These are phyloP conservation scores for Fomitopsis serialis DNA, from an alignment of 768 basidiomycete genomes.

Conservation along the genomic window DNA sequence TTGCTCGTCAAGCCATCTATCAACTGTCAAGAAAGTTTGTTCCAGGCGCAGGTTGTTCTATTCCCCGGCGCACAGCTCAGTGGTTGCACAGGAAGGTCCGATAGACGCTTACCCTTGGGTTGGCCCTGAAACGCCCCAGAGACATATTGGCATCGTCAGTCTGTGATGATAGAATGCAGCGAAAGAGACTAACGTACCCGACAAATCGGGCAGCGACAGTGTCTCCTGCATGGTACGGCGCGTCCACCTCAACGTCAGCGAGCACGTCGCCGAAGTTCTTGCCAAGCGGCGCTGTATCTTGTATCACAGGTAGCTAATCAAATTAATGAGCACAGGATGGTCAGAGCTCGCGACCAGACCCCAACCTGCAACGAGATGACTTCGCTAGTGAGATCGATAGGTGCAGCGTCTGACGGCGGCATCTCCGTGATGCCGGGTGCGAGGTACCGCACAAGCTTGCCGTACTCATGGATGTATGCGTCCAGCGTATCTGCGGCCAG, in stretches of 20 bases:
- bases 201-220: slow-evolving; percentile 61
- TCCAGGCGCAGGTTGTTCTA: slow-evolving; percentile 78
- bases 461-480: slow-evolving; percentile 74
- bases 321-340: neutral
- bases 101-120: slow-evolving; percentile 53
- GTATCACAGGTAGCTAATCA: slow-evolving; percentile 52
- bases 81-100: neutral
- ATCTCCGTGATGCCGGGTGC: slow-evolving; percentile 40
- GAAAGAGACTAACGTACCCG: slow-evolving; percentile 28
- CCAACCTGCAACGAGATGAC: slow-evolving; percentile 64
- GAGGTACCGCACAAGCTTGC: slow-evolving; percentile 58
- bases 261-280: slow-evolving; percentile 60
- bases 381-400: slow-evolving; percentile 55
- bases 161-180: too few relatives aligned
- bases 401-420: slow-evolving; percentile 59
- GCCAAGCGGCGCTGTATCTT: slow-evolving; percentile 51
- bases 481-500: slow-evolving; percentile 58
- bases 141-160: too few relatives aligned
- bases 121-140: slow-evolving; percentile 33
- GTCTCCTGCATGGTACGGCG: slow-evolving; percentile 50
- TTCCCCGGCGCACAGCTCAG: neutral
- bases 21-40: slow-evolving; percentile 65
- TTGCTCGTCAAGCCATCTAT: slow-evolving; percentile 38
- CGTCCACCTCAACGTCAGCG: slow-evolving; percentile 41
- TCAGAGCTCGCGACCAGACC: neutral